Evolutionary conservation across 2,329 filamentous ascomycete species (phyloP), one percentile per base, ranked within the genome.

Genomic region (Juglanconis sp.): DNA sequence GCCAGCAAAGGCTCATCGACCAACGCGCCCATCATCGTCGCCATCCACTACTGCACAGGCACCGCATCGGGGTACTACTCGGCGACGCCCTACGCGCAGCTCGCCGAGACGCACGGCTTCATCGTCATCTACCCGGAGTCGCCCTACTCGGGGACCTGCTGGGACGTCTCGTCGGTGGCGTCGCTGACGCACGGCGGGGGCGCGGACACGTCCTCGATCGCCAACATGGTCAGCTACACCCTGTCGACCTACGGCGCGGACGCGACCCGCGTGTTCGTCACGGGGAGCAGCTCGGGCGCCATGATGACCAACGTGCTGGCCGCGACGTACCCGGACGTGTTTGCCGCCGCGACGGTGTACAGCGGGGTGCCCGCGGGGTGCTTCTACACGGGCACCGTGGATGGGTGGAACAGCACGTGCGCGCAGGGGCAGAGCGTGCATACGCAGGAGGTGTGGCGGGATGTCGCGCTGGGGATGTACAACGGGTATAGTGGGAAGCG

Each of bases 261-360:
- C 64, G 64, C 72, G 5, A 72, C 68, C 57, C 76, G 74, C 55
- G 77, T 83, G 1, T 85, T 79, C 55, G 78, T 80, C 5, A 80
- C 79, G 0, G 82, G 79, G 9, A 68, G 69, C 13, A 77, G 74
- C 53, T 81, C 79, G 0, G 80, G 79, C 36, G 81, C 76, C 36
- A 83, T 83, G 80, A 83, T 84, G 80, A 82, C 79, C 61, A 76
- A 78, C 63, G 74, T 85, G 44, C 73, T 85, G 64, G 76, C 79
- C 3, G 81, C 79, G 4, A 77, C 81, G 2, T 85, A 85, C 66
- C 83, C 82, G 0, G 78, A 83, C 15, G 66, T 85, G 31, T 84
- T 84, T 70, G 74, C 74, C 13, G 83, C 80, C 10, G 81, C 76
- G 1, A 76, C 77, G 5, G 76, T 74, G 24, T 85, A 82, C 65